Conservation (phyloP, 2,329 filamentous ascomycete species). For the Sporothrix mexicana region DNA sequence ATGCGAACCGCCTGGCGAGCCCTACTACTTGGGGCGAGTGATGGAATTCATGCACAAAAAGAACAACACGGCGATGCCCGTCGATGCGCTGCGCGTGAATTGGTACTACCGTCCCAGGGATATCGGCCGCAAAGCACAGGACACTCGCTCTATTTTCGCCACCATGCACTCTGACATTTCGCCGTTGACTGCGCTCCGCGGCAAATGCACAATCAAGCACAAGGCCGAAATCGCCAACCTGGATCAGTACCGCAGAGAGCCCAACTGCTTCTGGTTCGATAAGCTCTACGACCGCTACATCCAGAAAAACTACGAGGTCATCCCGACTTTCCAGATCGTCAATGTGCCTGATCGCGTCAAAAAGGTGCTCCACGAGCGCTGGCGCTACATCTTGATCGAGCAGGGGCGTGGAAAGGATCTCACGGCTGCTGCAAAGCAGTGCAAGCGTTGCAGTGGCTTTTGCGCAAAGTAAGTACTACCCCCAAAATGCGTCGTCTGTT, state of each 20-base stretch:
- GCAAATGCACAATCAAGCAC: constrained; percentile 90
- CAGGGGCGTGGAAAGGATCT: constrained; percentile 92
- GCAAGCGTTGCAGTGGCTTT: constrained; percentile 89
- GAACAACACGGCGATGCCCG: constrained; percentile 72
- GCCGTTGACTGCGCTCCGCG: constrained; percentile 87
- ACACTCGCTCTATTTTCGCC: constrained; percentile 89
- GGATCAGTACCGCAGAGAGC: constrained; percentile 81
- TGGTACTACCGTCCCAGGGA: constrained; percentile 98
- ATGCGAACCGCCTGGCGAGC: constrained; percentile 95
- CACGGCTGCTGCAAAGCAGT: constrained; percentile 93
- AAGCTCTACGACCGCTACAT: constrained; percentile 99
- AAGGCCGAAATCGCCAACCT: constrained; percentile 82
- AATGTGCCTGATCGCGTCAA: constrained; percentile 96
- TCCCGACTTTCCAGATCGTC: constrained; percentile 89
- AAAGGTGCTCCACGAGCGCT: constrained; percentile 91
- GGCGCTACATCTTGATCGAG: constrained; percentile 96
- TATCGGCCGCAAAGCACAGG: constrained; percentile 87
- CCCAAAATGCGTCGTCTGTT: constrained; percentile 1
- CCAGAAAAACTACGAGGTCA: constrained; percentile 95
- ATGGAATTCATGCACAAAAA: constrained; percentile 95
- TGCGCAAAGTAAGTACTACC: constrained; percentile 76
- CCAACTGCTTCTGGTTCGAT: constrained; percentile 94
- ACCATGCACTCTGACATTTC: constrained; percentile 99
- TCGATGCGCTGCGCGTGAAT: constrained; percentile 91
- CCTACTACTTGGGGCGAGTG: constrained; percentile 95